Conservation (phyloP, 768 basidiomycete genomes). For the Cystobasidium onofrii region DNA sequence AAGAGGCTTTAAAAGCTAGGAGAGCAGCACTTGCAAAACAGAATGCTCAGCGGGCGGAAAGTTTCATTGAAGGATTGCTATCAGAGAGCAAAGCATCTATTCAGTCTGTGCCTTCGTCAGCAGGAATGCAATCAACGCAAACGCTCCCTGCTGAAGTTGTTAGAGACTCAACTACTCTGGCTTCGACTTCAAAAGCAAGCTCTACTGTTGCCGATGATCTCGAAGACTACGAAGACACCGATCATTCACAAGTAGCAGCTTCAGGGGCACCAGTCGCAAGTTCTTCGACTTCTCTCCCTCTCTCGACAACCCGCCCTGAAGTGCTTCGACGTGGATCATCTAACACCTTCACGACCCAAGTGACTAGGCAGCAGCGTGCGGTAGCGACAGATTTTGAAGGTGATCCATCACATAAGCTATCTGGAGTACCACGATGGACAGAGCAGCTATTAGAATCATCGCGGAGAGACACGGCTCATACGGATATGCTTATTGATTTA, state of each 20-base stretch:
- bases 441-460: not conserved
- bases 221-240: not conserved
- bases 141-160: not conserved
- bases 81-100: not conserved
- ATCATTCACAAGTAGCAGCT: not conserved
- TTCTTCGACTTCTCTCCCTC: not conserved
- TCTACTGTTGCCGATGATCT: not conserved
- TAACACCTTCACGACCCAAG: not conserved
- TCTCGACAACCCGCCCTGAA: not conserved
- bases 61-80: not conserved
- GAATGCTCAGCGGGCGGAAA: conserved; percentile 4
- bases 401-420: not conserved
- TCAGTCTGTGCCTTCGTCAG: not conserved
- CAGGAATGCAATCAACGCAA: not conserved
- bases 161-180: not conserved
- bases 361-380: not conserved
- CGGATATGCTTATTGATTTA: conserved; percentile 1
- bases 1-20: conserved; percentile 7
- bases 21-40: conserved; percentile 15
- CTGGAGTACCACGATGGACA: conserved; percentile 15
- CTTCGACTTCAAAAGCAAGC: not conserved
- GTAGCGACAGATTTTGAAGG: conserved; percentile 15
- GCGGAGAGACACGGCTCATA: not conserved
- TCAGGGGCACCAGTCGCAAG: not conserved
- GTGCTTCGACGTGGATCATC: not conserved